Evolutionary conservation across 176 grass and related monocot genomes (phyloP).

Genomic region (Phragmites australis): DNA sequence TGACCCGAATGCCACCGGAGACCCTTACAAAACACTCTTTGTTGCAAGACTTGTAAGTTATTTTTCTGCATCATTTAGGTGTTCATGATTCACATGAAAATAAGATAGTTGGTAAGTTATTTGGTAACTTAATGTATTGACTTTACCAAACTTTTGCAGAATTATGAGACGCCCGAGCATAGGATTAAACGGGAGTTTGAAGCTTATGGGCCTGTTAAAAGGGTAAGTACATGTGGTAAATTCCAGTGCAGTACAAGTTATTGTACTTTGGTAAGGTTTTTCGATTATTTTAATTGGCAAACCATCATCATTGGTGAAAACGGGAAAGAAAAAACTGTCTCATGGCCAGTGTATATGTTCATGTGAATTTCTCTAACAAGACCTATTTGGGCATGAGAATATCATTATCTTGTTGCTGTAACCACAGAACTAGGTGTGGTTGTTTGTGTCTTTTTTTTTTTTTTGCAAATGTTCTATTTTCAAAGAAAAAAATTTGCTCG

Average conservation of each 20-base stretch:
- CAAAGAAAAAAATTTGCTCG: too few species aligned
- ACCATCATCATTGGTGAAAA: not conserved
- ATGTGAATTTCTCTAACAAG: too few species aligned
- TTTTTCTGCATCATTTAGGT: not conserved
- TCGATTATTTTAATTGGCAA: slow-evolving; percentile 29
- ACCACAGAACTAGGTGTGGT: too few species aligned
- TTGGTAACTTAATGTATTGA: slow-evolving; percentile 16
- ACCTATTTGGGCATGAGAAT: too few species aligned
- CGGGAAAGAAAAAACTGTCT: not conserved
- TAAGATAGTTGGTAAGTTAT: slow-evolving; percentile 1
- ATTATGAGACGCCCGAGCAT: slow-evolving; percentile 71
- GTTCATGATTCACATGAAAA: slow-evolving; percentile 8
- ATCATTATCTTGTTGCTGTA: too few species aligned
- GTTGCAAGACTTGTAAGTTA: slow-evolving; percentile 76
- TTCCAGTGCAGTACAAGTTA: slow-evolving; percentile 55
- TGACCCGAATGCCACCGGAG: slow-evolving; percentile 79
- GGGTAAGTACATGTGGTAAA: slow-evolving; percentile 73
- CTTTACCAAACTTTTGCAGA: slow-evolving; percentile 46
- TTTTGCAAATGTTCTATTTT: too few species aligned
- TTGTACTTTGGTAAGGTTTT: slow-evolving; percentile 66
- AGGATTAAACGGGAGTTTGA: slow-evolving; percentile 87
- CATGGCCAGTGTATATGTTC: not conserved
- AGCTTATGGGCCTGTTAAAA: slow-evolving; percentile 93
- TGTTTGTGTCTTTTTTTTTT: too few species aligned
- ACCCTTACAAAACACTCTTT: slow-evolving; percentile 90